Evolutionary conservation across 2,329 filamentous ascomycete genomes (phyloP).

Genomic region (Hymenoscyphus linearis): DNA sequence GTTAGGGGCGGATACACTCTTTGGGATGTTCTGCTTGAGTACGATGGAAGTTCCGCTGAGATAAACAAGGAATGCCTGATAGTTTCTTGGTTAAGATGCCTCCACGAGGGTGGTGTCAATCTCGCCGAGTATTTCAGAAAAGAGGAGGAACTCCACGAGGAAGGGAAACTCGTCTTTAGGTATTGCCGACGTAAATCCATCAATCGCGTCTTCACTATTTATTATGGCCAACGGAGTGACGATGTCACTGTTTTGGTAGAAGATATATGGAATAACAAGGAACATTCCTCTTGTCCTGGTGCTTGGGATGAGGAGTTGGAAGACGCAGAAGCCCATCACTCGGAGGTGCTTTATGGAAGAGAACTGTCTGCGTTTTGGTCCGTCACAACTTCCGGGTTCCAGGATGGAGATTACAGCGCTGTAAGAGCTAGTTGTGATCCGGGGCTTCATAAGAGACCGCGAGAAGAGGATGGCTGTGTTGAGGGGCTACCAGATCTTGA

Average conservation of each 20-base stretch:
- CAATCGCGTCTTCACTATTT: neutral
- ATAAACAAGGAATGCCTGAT: neutral
- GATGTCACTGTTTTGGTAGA: neutral
- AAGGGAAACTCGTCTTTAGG: neutral
- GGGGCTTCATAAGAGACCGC: neutral
- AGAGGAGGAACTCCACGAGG: neutral
- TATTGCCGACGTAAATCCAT: neutral
- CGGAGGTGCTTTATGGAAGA: neutral
- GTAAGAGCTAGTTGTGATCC: neutral
- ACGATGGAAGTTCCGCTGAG: neutral
- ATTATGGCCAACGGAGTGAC: neutral
- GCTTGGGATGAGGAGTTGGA: neutral
- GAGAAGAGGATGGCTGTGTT: neutral
- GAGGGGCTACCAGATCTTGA: neutral
- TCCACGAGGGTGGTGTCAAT: neutral
- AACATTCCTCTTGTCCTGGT: neutral
- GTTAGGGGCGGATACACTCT: neutral
- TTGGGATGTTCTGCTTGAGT: neutral
- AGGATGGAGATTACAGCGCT: neutral
- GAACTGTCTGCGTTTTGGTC: neutral
- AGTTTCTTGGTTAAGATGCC: neutral
- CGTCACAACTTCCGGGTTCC: neutral
- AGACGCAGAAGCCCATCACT: neutral
- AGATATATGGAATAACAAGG: neutral
- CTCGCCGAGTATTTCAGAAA: neutral